Evolutionary conservation across 2,329 filamentous ascomycete species (phyloP).

Genomic region (Plenodomus lindquistii): DNA sequence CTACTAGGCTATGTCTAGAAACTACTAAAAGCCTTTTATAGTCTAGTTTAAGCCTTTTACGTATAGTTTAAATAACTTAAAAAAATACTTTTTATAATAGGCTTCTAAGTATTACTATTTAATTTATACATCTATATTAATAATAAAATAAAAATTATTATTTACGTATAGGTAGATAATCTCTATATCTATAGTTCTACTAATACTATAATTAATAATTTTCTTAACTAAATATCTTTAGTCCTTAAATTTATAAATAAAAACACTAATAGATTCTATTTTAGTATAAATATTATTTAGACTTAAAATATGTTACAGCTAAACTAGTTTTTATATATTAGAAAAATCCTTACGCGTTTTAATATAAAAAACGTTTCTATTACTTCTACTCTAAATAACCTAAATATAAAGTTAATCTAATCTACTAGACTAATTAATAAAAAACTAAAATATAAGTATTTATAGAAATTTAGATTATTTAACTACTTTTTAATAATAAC

Average conservation of each 20-base stretch:
- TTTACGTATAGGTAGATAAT: not conserved
- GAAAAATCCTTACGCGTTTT: not conserved
- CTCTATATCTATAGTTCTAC: not conserved
- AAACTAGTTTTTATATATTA: not conserved
- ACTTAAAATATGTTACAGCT: not conserved
- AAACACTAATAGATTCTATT: not conserved
- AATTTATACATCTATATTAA: slow-evolving; percentile 19
- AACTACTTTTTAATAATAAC: not conserved
- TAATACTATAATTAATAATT: not conserved
- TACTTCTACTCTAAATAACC: not conserved
- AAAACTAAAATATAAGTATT: not conserved
- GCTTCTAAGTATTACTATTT: not conserved
- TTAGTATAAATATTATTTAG: not conserved
- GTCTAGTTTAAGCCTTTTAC: slow-evolving; percentile 34
- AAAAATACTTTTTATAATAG: not conserved
- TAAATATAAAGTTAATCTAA: not conserved
- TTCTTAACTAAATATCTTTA: not conserved
- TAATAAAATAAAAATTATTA: slow-evolving; percentile 1
- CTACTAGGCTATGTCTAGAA: slow-evolving; percentile 13
- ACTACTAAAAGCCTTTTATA: slow-evolving; percentile 32
- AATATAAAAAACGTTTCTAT: not conserved
- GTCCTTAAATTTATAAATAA: not conserved
- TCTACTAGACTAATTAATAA: not conserved
- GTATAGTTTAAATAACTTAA: slow-evolving; percentile 16
- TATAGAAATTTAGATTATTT: not conserved